Evolutionary conservation across 2,329 filamentous ascomycete species (phyloP), one percentile per base, ranked within the genome.

Genomic region (Dothideomycetes sp.): DNA sequence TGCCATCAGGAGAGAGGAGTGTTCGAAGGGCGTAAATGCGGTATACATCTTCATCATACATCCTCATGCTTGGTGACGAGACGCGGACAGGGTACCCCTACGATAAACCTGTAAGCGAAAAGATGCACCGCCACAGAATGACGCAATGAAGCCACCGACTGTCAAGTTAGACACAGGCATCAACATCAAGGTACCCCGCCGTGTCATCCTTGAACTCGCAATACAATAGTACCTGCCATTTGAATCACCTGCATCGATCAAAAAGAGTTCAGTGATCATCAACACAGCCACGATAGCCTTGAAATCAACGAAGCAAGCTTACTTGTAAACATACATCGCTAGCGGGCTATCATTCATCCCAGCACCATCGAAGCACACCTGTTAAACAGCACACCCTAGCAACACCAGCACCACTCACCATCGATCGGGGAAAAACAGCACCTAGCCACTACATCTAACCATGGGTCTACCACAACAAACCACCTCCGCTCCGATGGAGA

Each of bases 391-490:
- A n/a, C n/a, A n/a, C n/a, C 12, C 22, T 7, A 27, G 7, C 22
- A 27, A 27, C 7, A 27, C 22, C n/a, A n/a, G 12, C 22, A 27
- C 7, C 7, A 27, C 22, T 7, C 22, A 27, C 22, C 7, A 27
- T 27, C 22, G 12, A 27, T 27, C 22, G 7, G 12, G 7, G 7
- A 27, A 27, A 27, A 27, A 27, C 22, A 7, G 12, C 22, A 27
- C 22, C 22, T 7, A 27, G 22, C 22, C 22, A 27, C 22, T 7
- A 7, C 7, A 27, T 27, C 22, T 27, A 36, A 37, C 7, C 16
- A 41, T 41, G 39, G 39, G 39, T 33, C 39, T 41, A 3, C 39
- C 39, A 27, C 39, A 41, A 33, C 39, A 41, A 41, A 41, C 39
- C 34, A 36, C 29, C 18, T 36, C 39, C 7, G 15, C 10, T 8